phyloP scores from a whole-genome alignment of 176 grass and related monocot species.

The Phragmites australis region DNA sequence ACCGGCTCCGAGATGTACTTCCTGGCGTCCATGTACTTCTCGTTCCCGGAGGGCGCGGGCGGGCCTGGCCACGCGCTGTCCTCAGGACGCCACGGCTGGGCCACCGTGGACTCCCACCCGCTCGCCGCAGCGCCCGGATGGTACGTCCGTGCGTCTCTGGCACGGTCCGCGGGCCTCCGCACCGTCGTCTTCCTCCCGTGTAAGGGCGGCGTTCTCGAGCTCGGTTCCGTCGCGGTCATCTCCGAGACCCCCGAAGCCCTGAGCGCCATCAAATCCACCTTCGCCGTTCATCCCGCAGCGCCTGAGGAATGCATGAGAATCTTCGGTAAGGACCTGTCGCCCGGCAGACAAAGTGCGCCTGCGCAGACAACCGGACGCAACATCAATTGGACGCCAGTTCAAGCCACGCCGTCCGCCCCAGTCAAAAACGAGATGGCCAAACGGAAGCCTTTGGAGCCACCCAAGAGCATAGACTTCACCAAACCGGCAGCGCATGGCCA shows the following conservation, averaged over 20 bases:
- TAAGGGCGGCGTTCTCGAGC: conserved; percentile 67
- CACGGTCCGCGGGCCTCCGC: conserved; percentile 60
- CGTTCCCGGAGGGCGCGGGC: conserved; percentile 52
- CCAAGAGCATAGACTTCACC: conserved; percentile 27
- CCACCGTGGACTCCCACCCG: conserved; percentile 30
- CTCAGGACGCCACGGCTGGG: conserved; percentile 62
- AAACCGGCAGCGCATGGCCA: neutral
- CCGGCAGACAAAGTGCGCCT: neutral
- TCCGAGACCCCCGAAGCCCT: conserved; percentile 58
- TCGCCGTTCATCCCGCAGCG: conserved; percentile 8
- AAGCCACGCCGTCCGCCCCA: neutral
- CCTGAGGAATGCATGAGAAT: conserved; percentile 42
- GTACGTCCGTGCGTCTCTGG: conserved; percentile 67
- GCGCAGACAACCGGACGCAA: neutral
- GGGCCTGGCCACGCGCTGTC: conserved; percentile 61
- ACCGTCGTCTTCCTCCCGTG: conserved; percentile 74
- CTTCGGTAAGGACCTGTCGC: conserved; percentile 53
- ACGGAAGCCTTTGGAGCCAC: neutral
- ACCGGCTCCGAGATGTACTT: conserved; percentile 86
- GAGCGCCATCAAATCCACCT: conserved; percentile 41
- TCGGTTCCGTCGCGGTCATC: conserved; percentile 59
- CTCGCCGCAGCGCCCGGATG: conserved; percentile 31
- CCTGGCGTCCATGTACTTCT: conserved; percentile 93
- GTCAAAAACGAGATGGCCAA: conserved; percentile 5
- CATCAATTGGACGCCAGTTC: conserved; percentile 23